Conservation (phyloP, 75 land plant species). For the Pseudotsuga menziesii region DNA sequence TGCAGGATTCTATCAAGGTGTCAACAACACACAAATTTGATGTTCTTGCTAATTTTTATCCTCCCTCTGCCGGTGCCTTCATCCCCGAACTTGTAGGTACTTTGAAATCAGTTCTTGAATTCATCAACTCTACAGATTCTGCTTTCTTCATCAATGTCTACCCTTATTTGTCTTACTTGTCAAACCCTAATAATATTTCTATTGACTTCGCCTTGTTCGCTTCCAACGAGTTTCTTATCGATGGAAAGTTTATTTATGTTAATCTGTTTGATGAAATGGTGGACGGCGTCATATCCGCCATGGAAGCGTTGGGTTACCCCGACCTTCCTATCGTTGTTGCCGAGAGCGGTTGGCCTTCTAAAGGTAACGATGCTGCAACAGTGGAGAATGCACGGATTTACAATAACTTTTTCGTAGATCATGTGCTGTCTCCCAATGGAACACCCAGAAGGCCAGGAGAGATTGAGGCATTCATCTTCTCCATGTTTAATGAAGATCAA, state of each 20-base stretch:
- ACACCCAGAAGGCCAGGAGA: slow-evolving; percentile 36
- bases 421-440: slow-evolving; percentile 27
- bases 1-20: too few relatives aligned
- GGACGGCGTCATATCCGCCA: slow-evolving; percentile 55
- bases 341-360: slow-evolving; percentile 89
- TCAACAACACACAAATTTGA: too few relatives aligned
- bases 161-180: too few relatives aligned
- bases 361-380: slow-evolving; percentile 37
- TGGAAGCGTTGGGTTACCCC: slow-evolving; percentile 24
- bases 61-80: too few relatives aligned
- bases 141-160: too few relatives aligned
- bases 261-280: slow-evolving; percentile 57
- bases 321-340: slow-evolving; percentile 57
- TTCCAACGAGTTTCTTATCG: slow-evolving; percentile 3
- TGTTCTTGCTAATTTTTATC: too few relatives aligned
- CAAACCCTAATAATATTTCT: slow-evolving; percentile 9
- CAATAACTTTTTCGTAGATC: slow-evolving; percentile 27
- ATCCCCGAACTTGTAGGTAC: too few relatives aligned
- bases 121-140: too few relatives aligned
- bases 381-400: slow-evolving; percentile 36
- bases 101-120: too few relatives aligned
- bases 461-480: slow-evolving; percentile 41
- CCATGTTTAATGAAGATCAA: slow-evolving; percentile 49
- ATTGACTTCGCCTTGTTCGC: slow-evolving; percentile 30
- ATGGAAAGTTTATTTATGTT: slow-evolving; percentile 30